Conservation (phyloP, 2,329 filamentous ascomycete species). For the Epichloe amarillans region DNA sequence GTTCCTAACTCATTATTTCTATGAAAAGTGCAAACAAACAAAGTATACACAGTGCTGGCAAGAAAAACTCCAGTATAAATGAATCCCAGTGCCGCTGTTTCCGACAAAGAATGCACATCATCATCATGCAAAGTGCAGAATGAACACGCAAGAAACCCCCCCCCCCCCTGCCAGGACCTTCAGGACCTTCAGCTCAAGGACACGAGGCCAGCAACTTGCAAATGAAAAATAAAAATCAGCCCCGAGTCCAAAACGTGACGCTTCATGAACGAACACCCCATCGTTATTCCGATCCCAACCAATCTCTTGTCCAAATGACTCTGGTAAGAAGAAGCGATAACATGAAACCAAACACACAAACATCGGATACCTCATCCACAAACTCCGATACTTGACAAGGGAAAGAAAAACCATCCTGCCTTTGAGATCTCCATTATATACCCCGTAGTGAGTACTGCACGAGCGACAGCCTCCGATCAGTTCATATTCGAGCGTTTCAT, state of each 20-base stretch:
- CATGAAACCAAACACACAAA: background rate
- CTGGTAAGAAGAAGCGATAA: background rate
- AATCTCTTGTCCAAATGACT: background rate
- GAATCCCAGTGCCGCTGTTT: background rate
- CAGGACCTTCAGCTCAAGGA: background rate
- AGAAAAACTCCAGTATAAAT: background rate
- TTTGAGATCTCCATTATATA: background rate
- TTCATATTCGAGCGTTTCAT: background rate
- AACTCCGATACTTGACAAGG: background rate
- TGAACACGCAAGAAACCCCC: background rate
- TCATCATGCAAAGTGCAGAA: background rate
- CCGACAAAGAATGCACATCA: background rate
- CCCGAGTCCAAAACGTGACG: background rate
- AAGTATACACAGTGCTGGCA: background rate
- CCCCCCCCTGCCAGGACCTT: background rate
- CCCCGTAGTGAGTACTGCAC: background rate
- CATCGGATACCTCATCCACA: background rate
- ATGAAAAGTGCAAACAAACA: background rate
- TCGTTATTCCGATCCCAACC: background rate
- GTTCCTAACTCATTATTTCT: background rate
- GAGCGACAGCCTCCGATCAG: background rate
- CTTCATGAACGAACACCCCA: background rate
- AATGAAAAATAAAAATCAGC: background rate
- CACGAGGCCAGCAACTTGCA: background rate
- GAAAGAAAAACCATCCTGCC: background rate